Evolutionary conservation across 2,329 filamentous ascomycete species (phyloP).

Genomic region (Monosporascus sp.): DNA sequence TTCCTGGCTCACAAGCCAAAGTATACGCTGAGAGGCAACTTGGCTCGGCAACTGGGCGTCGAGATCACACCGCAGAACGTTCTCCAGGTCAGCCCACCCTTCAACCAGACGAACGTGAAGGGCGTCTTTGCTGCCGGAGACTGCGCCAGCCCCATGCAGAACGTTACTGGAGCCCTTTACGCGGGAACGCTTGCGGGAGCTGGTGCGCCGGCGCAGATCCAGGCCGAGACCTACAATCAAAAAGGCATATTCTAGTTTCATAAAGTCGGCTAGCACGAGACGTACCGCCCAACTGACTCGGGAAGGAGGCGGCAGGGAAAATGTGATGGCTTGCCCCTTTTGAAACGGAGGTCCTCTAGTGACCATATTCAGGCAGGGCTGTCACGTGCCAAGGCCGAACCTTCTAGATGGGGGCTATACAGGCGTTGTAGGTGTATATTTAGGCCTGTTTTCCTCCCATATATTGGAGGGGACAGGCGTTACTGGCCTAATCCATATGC

Average conservation of each 20-base stretch:
- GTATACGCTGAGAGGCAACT: slow-evolving; percentile 3
- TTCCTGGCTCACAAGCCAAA: slow-evolving; percentile 12
- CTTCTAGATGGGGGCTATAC: too few relatives aligned
- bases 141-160: background rate
- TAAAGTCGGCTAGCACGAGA: too few relatives aligned
- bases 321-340: too few relatives aligned
- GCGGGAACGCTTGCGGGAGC: background rate
- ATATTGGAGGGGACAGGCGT: too few relatives aligned
- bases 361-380: too few relatives aligned
- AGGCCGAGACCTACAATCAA: background rate
- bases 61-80: slow-evolving; percentile 3
- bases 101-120: slow-evolving; percentile 9
- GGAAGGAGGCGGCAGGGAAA: too few relatives aligned
- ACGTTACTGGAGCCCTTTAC: background rate
- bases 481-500: too few relatives aligned
- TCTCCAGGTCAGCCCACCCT: slow-evolving; percentile 4
- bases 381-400: too few relatives aligned
- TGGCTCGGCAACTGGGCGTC: slow-evolving; percentile 10
- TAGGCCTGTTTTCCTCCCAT: too few relatives aligned
- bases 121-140: slow-evolving; percentile 7
- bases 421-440: too few relatives aligned
- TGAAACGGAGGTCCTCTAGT: too few relatives aligned
- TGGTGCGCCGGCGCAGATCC: background rate
- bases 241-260: background rate
- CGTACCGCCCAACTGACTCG: too few relatives aligned